phyloP scores from a whole-genome alignment of 2,329 filamentous ascomycete genomes.

The Aquanectria penicillioides region DNA sequence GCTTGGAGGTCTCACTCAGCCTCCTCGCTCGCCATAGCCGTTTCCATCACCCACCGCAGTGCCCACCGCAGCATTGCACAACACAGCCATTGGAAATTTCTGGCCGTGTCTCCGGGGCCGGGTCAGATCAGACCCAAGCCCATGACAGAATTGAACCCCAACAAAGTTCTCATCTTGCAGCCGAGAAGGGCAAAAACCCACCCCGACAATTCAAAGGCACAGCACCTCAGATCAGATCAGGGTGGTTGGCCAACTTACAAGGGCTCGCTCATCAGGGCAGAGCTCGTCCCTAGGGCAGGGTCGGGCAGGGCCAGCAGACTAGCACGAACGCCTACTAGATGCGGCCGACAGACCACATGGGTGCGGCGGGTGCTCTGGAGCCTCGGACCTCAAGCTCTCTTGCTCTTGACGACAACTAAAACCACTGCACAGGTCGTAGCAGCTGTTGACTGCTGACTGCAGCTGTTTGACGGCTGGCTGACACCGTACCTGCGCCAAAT shows the following conservation, averaged over 20 bases:
- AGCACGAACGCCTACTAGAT: slow-evolving; percentile 22
- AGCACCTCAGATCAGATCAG: slow-evolving; percentile 21
- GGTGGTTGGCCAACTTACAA: slow-evolving; percentile 7
- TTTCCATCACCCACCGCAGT: no score
- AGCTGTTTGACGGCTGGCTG: neutral
- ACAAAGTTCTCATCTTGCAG: slow-evolving; percentile 23
- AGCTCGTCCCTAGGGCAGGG: slow-evolving; percentile 14
- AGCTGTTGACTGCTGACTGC: slow-evolving; percentile 1
- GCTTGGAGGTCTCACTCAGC: neutral
- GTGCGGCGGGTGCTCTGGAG: neutral
- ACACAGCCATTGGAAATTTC: slow-evolving; percentile 27
- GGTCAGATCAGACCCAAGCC: slow-evolving; percentile 10
- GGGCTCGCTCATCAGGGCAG: slow-evolving; percentile 18
- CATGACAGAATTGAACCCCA: slow-evolving; percentile 14
- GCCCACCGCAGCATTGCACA: neutral
- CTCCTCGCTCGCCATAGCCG: no score
- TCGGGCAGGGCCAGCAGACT: slow-evolving; percentile 17
- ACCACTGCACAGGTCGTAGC: neutral
- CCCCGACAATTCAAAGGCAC: neutral
- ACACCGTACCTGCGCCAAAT: slow-evolving; percentile 16
- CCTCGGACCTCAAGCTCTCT: no score
- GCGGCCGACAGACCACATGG: slow-evolving; percentile 14
- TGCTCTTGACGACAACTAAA: no score
- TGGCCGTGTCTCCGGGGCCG: slow-evolving; percentile 1
- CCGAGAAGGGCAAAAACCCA: slow-evolving; percentile 9